Base-by-base conservation (phyloP, 1,284 basidiomycete species). In the Marasmius fiardii region DNA sequence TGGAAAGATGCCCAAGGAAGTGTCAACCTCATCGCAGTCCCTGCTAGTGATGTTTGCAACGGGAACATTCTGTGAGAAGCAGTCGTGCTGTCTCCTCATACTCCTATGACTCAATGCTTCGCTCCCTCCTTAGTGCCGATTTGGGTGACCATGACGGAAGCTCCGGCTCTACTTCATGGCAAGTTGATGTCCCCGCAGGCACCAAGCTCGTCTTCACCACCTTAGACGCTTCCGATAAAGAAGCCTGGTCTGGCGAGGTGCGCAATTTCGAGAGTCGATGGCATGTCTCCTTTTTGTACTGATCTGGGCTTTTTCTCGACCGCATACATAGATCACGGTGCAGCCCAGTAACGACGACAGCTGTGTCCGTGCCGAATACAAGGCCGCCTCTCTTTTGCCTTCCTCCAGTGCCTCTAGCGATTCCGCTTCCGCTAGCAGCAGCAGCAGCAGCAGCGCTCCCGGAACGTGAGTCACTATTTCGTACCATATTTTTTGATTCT, bases 201-300 rank as follows among this genome's bases (percentile, higher is more conserved):
- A 74, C 73, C 23, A 58, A 73, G 37, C 72, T 86, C 51, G 68
- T 77, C 63, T 61, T 89, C 50, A 84, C 79, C n/a, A 61, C 90
- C 18, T 67, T 79, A 57, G 86, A 90, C 64, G 63, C 70, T 5
- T 55, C 63, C 35, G 79, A 73, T 43, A 64, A 82, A 1, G 86
- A 90, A 64, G 86, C 79, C 4, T 92, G 87, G 88, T 82, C 79
- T 61, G 74, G 73, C 52, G 61, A 61, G 11, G 88, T 90, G 58
- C 64, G 82, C 69, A n/a, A 49, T 68, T 21, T 52, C 57, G 23
- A 18, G 55, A 2, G 54, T 41, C 21, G 43, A 23, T 53, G 35
- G n/a, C 43, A 47, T 56, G 11, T 18, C 10, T 11, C 37, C 50
- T 49, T 51, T 54, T 50, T 23, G 37, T 35, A 49, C 12, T 56